Base-by-base conservation (phyloP, 176 grass and related monocot genomes). In the Triticum urartu region DNA sequence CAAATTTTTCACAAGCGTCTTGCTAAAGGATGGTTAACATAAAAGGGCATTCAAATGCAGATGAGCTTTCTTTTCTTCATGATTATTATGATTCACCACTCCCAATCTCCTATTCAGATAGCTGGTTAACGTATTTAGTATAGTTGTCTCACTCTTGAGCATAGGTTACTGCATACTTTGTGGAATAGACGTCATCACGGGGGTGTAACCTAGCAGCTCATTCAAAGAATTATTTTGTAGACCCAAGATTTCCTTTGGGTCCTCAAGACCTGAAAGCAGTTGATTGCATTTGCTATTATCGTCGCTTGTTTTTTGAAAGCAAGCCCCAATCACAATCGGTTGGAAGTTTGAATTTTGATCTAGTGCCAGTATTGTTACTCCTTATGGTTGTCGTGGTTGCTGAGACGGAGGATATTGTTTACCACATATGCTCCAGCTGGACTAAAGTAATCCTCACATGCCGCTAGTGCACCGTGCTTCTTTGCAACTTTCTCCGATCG, bases 11-110 rank as follows among this genome's bases (percentile, higher is more conserved):
- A 60, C 0, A 60, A 60, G 56, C 1, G 3, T 52, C 11, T 10
- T 50, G 11, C 38, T 48, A 0, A n/a, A 60, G 60, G 12, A 34
- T 20, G 18, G 20, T 3, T 20, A 22, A 8, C 18, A 85, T 38
- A 61, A 66, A 1, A 77, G 40, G 12, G 20, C 33, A 10, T 66
- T 85, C 10, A 5, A 11, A 66, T 34, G 39, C 7, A 0, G 12
- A 85, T 18, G 72, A 77, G 20, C 18, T 85, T 38, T 85, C 40
- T 25, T 85, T 85, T n/a, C 0, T 54, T 11, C 25, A 77, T 85
- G 83, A 77, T 25, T 77, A 64, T 7, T 85, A 85, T 3, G 50
- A 66, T 22, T 77, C 83, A 9, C 48, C 60, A 4, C 72, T 66
- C 24, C 72, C 83, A 3, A 77, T 66, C 6, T 66, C 4, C 28